A percentile compares a stretch with the other conserved stretches of the same genome.
Conservation (phyloP, 306 rosid genomes). For the Lotus japonicus region DNA sequence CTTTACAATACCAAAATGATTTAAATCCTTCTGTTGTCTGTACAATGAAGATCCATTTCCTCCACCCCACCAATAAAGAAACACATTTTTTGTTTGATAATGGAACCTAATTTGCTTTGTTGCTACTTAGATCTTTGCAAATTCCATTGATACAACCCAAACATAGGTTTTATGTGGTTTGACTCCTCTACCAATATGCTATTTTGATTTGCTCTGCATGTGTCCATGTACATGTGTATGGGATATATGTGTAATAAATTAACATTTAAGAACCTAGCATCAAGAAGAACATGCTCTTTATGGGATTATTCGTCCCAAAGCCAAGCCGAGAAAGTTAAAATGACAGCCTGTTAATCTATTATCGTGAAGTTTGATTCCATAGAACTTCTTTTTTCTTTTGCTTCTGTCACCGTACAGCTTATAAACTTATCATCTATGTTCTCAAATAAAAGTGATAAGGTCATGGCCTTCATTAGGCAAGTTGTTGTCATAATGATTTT, state of each 20-base stretch:
- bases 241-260: too few species aligned
- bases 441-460: too few species aligned
- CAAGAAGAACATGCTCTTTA: not conserved
- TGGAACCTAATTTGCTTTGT: not conserved
- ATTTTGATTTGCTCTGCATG: too few species aligned
- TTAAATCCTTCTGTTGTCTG: not conserved
- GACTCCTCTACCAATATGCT: too few species aligned
- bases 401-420: too few species aligned
- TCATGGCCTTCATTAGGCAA: too few species aligned
- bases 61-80: not conserved
- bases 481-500: too few species aligned
- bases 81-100: not conserved
- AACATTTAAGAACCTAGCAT: too few species aligned
- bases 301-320: not conserved
- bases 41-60: not conserved
- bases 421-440: too few species aligned
- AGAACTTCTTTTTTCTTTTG: too few species aligned
- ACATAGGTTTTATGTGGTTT: not conserved
- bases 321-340: not conserved
- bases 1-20: not conserved
- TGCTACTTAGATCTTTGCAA: not conserved
- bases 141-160: not conserved
- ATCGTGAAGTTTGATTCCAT: not conserved
- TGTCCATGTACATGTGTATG: too few species aligned
- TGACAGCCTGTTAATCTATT: not conserved